Base-by-base conservation (phyloP, 192 early-diverging fungal species). In the Podila clonocystis region DNA sequence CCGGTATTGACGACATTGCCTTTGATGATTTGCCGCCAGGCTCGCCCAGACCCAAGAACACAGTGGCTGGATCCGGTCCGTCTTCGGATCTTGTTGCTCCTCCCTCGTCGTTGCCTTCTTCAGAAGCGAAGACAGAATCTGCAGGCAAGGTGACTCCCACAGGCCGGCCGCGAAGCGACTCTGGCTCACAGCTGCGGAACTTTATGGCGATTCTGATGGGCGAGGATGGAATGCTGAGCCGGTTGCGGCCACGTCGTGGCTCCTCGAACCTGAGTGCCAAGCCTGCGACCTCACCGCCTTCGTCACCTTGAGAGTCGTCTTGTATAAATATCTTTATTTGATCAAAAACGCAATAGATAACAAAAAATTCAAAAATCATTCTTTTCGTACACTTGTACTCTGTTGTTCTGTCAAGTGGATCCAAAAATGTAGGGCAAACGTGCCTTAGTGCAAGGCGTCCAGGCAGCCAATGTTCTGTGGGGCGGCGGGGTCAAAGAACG, bases 171-270 rank as follows among this genome's bases (percentile, higher is more conserved):
- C 29, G 75, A 17, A 68, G 70, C 11, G 77, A 80, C 22, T 73
- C 70, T 60, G 74, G 74, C 9, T 61, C 67, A 41, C 69, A 79
- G n/a, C 50, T 63, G 24, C 62, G 60, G 63, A 80, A 70, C 30
- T 80, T 80, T 26, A 29, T 80, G 61, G 77, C 77, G 36, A 80
- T 80, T 48, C 58, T 80, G 52, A 80, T 80, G 77, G 77, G 77
- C 2, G 77, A 80, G 17, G 77, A 80, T 24, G 45, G 70, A 20
- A 62, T 80, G 6, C 26, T 80, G 38, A 57, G 65, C 17, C 41
- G 71, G 13, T 28, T 80, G 20, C 70, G 77, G 12, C 48, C 77
- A 1, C 29, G 70, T 13, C 60, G 70, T 30, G 77, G 66, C 12
- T 55, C 52, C 9, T 38, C 75, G 34, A 50, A 50, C 5, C 48